Evolutionary conservation across 306 rosid species (phyloP), one percentile per base, ranked within the genome.

Genomic region (Lotus japonicus): DNA sequence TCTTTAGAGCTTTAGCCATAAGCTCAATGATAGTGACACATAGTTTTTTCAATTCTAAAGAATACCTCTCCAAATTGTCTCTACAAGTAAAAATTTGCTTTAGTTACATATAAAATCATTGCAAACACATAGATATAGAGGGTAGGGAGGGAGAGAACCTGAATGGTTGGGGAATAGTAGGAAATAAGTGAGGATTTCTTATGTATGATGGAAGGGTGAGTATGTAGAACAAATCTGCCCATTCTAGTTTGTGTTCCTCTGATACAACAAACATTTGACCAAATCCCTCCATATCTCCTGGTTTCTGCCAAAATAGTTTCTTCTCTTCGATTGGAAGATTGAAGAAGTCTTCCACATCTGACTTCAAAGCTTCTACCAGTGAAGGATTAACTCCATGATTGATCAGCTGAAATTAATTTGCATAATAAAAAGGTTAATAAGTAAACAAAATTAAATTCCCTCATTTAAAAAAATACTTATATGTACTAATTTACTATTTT

Each of bases 221-320:
- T 11, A 70, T 23, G 67, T 17, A 64, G 49, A 77, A 70, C 4
- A 55, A 1, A 44, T 77, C 77, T 6, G 56, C 79, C 79, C 79
- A 74, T 6, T 74, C 73, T 5, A 74, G 28, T 21, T 74, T 64
- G 0, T 66, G 74, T 45, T 64, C 54, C 14, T 64, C 70, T 1
- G 70, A 64, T 4, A 44, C 23, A 45, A 64, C 70, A 41, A 11
- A 58, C 35, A 33, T 23, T 3, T 76, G 80, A 59, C 80, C 80
- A 50, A 68, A 58, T 1, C 80, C 80, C 52, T 76, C 80, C 31
- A 68, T 9, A 9, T 70, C 77, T 13, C 58, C 73, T 36, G 66
- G 43, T 6, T 26, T 64, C 11, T 46, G 68, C 72, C 63, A 19
- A 63, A 70, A 48, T 15, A 14, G 18, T 4, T 55, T 70, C 66